A percentile compares a stretch with the other conserved stretches of the same genome.
phyloP scores from a whole-genome alignment of 2,329 filamentous ascomycete genomes.

The Pseudofabraea citricarpa region DNA sequence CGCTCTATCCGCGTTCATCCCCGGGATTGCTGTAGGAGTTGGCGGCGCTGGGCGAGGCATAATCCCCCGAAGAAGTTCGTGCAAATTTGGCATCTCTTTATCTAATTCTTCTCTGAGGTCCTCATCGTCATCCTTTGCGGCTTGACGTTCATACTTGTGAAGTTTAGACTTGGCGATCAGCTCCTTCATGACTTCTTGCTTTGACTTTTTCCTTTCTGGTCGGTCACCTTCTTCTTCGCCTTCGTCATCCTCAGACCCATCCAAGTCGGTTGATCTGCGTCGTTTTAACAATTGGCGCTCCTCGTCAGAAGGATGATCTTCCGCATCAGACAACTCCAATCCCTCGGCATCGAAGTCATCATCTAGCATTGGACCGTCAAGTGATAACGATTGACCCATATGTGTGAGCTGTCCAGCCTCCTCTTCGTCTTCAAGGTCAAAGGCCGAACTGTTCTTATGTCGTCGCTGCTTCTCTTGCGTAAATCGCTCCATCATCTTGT shows the following conservation, averaged over 20 bases:
- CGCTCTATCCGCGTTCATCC: slow-evolving; percentile 59
- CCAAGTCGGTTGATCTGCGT: slow-evolving; percentile 43
- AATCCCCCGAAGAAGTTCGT: slow-evolving; percentile 61
- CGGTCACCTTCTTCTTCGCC: slow-evolving; percentile 47
- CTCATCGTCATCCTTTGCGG: slow-evolving; percentile 87
- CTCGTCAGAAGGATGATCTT: slow-evolving; percentile 51
- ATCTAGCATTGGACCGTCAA: slow-evolving; percentile 47
- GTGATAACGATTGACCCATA: slow-evolving; percentile 67
- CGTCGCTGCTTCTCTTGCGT: slow-evolving; percentile 78
- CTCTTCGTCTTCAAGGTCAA: slow-evolving; percentile 85
- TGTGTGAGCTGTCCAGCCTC: slow-evolving; percentile 72
- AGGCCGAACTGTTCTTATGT: slow-evolving; percentile 73
- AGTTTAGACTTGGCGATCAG: slow-evolving; percentile 95
- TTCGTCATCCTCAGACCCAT: slow-evolving; percentile 44
- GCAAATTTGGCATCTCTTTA: slow-evolving; percentile 73
- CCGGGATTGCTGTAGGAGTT: slow-evolving; percentile 32
- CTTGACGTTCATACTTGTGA: slow-evolving; percentile 91
- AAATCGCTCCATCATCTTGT: slow-evolving; percentile 87
- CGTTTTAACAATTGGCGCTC: slow-evolving; percentile 53
- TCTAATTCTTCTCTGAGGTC: slow-evolving; percentile 81
- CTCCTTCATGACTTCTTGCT: slow-evolving; percentile 97
- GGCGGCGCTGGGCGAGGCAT: slow-evolving; percentile 41
- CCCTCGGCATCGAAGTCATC: slow-evolving; percentile 83
- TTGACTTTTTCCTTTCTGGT: slow-evolving; percentile 85
- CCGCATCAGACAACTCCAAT: slow-evolving; percentile 52